A percentile compares a stretch with the other conserved stretches of the same genome.
These are phyloP conservation scores for Solidago caesia DNA, from an alignment of 129 eudicot species.

Conservation along the genomic window DNA sequence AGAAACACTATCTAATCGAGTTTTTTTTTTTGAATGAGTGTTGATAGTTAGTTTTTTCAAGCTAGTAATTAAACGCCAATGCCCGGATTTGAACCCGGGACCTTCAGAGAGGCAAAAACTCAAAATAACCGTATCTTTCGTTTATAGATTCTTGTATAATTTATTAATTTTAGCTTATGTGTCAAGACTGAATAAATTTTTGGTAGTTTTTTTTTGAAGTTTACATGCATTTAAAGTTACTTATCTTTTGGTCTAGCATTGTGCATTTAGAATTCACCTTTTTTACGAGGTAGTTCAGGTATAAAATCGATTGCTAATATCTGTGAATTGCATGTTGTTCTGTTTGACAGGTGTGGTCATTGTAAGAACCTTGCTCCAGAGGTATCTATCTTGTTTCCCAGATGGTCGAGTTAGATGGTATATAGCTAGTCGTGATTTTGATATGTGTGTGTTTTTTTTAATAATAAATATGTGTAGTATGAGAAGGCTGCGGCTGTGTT, in stretches of 20 bases:
- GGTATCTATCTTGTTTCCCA: conserved; percentile 37
- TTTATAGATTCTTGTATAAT: too few relatives aligned
- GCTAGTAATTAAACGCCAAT: too few relatives aligned
- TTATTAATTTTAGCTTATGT: too few relatives aligned
- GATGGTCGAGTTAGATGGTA: neutral
- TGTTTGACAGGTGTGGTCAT: conserved; percentile 60
- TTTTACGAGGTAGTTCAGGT: neutral
- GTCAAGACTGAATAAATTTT: too few relatives aligned
- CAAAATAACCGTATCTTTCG: too few relatives aligned
- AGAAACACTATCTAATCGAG: neutral
- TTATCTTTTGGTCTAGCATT: neutral
- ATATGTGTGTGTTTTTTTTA: neutral
- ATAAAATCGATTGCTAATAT: neutral
- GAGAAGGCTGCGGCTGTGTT: conserved; percentile 79
- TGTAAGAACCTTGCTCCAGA: conserved; percentile 83
- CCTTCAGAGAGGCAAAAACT: too few relatives aligned
- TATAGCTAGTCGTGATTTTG: neutral
- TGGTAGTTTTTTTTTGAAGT: too few relatives aligned
- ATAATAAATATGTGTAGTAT: conserved; percentile 39
- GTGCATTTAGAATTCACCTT: neutral
- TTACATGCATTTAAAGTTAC: neutral
- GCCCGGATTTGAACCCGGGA: too few relatives aligned
- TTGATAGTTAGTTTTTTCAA: too few relatives aligned
- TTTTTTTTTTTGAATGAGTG: neutral
- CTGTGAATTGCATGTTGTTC: neutral